A percentile compares a stretch with the other conserved stretches of the same genome.
Conservation (phyloP, 768 basidiomycete species). For the Panellus pusillus region DNA sequence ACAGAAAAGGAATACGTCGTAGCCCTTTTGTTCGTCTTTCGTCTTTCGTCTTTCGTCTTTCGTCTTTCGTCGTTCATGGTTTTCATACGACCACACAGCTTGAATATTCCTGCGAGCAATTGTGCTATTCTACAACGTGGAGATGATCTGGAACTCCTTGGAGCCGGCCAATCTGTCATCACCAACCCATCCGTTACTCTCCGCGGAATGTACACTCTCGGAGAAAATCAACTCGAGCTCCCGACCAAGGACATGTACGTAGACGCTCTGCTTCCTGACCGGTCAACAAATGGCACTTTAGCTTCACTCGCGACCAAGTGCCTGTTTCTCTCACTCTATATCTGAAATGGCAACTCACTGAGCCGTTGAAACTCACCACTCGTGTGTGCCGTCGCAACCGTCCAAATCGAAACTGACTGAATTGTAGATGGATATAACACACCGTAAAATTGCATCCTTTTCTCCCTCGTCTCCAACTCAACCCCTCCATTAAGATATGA, state of each 20-base stretch:
- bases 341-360: conserved; percentile 68
- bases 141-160: conserved; percentile 74
- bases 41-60: conserved; percentile 33
- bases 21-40: conserved; percentile 64
- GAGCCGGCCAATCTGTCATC: conserved; percentile 82
- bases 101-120: conserved; percentile 85
- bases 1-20: conserved; percentile 68
- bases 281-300: conserved; percentile 24
- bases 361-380: conserved; percentile 65
- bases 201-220: conserved; percentile 76
- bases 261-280: not conserved
- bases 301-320: conserved; percentile 85
- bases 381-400: conserved; percentile 27
- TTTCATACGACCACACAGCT: conserved; percentile 36
- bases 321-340: conserved; percentile 84
- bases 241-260: conserved; percentile 84
- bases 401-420: not conserved
- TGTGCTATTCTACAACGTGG: conserved; percentile 83
- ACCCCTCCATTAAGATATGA: conserved; percentile 6
- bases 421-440: conserved; percentile 68
- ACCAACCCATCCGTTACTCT: conserved; percentile 83
- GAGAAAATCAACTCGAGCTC: conserved; percentile 85
- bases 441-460: conserved; percentile 68
- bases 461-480: not conserved
- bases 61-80: not conserved